A percentile compares a stretch with the other conserved stretches of the same genome.
Evolutionary conservation across 768 basidiomycete genomes (phyloP).

Genomic region (Termitomyces sp.): DNA sequence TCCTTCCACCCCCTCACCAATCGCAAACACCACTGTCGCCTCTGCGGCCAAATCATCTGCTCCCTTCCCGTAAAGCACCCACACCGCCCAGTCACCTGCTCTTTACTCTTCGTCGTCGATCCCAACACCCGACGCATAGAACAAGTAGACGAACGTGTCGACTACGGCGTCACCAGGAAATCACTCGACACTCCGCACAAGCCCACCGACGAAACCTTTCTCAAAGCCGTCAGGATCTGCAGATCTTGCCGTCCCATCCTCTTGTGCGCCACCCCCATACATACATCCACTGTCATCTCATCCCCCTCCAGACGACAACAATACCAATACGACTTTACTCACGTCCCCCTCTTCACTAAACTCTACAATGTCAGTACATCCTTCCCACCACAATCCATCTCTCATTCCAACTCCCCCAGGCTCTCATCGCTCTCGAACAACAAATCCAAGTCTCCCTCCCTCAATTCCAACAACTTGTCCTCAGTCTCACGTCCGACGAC

Average conservation of each 20-base stretch:
- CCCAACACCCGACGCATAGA: slow-evolving; percentile 70
- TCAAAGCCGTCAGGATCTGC: slow-evolving; percentile 88
- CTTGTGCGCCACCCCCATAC: slow-evolving; percentile 50
- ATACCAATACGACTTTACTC: slow-evolving; percentile 57
- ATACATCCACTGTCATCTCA: background rate
- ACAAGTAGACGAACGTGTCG: slow-evolving; percentile 77
- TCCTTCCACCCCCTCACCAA: slow-evolving; percentile 88
- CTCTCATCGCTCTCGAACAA: slow-evolving; percentile 68
- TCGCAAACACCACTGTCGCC: slow-evolving; percentile 92
- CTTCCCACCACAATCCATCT: too few species aligned
- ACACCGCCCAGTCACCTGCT: slow-evolving; percentile 64
- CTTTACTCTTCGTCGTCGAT: slow-evolving; percentile 83
- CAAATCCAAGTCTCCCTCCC: slow-evolving; percentile 90
- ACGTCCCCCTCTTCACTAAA: slow-evolving; percentile 55
- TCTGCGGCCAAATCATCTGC: slow-evolving; percentile 91
- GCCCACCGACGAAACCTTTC: slow-evolving; percentile 72
- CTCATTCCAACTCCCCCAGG: slow-evolving; percentile 27
- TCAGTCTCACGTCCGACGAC: slow-evolving; percentile 51
- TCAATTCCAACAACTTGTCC: slow-evolving; percentile 80
- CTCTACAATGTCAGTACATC: slow-evolving; percentile 57
- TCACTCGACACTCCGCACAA: slow-evolving; percentile 30
- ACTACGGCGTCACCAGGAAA: slow-evolving; percentile 69
- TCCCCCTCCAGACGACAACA: slow-evolving; percentile 61
- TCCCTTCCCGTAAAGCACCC: slow-evolving; percentile 75
- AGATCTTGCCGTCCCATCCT: slow-evolving; percentile 75